These are phyloP conservation scores for Phytopythium sindhum DNA, from an alignment of 352 stramenopile species.

Conservation along the genomic window DNA sequence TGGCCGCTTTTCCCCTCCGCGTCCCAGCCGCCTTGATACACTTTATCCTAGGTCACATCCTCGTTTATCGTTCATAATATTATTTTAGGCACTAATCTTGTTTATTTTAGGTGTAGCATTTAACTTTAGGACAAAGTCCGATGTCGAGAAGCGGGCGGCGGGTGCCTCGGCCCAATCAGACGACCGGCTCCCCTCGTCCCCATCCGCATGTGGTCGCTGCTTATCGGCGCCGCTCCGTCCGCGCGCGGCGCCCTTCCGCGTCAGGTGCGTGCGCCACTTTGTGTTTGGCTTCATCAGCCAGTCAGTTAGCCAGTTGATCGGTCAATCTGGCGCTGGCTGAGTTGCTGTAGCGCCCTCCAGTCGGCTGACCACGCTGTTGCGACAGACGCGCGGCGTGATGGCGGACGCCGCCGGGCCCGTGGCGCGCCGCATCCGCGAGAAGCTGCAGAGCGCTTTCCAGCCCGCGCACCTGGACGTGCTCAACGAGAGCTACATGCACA, in stretches of 20 bases:
- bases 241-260: background rate
- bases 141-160: background rate
- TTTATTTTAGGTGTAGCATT: background rate
- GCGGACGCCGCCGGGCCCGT: constrained; percentile 40
- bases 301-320: background rate
- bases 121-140: background rate
- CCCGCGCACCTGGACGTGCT: constrained; percentile 83
- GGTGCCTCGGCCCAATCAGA: constrained; percentile 8
- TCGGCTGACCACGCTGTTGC: background rate
- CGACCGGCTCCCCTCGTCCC: background rate
- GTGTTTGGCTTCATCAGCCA: background rate
- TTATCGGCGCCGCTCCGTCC: background rate
- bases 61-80: background rate
- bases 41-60: background rate
- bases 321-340: too few species aligned
- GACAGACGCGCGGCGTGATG: constrained; percentile 22
- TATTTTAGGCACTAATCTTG: too few species aligned
- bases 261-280: background rate
- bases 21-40: background rate
- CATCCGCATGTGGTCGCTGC: background rate
- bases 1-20: constrained; percentile 3
- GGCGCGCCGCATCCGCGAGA: constrained; percentile 58
- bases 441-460: constrained; percentile 54
- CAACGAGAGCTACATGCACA: constrained; percentile 96
- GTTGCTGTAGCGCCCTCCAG: too few species aligned